Conservation (phyloP, 306 rosid genomes). For the Castanea crenata region DNA sequence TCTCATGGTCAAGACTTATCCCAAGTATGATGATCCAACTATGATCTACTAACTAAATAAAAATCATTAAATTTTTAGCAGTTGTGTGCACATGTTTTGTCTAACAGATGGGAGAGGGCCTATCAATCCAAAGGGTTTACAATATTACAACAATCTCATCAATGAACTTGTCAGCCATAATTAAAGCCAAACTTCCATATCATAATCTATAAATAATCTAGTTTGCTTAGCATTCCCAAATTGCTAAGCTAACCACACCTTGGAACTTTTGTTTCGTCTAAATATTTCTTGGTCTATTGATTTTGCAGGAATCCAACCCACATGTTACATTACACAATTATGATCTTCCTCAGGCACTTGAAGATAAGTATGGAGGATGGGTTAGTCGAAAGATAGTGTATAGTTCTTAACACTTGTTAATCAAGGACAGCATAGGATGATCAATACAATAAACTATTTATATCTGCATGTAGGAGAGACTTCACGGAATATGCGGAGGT, state of each 20-base stretch:
- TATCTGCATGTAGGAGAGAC: conserved; percentile 57
- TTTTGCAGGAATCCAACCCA: conserved; percentile 67
- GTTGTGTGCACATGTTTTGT: not conserved
- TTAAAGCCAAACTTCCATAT: conserved; percentile 21
- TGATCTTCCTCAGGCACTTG: conserved; percentile 73
- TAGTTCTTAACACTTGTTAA: conserved; percentile 6
- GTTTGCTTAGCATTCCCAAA: not conserved
- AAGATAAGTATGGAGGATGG: conserved; percentile 90
- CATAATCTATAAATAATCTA: not conserved
- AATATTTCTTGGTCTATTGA: not conserved
- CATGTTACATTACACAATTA: conserved; percentile 57
- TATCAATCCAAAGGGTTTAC: conserved; percentile 64
- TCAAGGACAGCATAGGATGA: not conserved
- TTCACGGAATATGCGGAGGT: conserved; percentile 63
- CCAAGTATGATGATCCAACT: conserved; percentile 40
- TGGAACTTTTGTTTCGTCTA: not conserved
- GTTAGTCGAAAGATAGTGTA: conserved; percentile 51
- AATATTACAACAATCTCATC: conserved; percentile 77
- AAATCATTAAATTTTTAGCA: not conserved
- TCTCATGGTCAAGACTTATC: conserved; percentile 82
- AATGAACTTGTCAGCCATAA: conserved; percentile 52
- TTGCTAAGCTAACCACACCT: conserved; percentile 8
- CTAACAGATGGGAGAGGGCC: conserved; percentile 67
- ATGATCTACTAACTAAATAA: not conserved
- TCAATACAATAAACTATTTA: conserved; percentile 3